Evolutionary conservation across 805 yeast genomes (phyloP).

Genomic region (Groenewaldozyma salmanticensis): DNA sequence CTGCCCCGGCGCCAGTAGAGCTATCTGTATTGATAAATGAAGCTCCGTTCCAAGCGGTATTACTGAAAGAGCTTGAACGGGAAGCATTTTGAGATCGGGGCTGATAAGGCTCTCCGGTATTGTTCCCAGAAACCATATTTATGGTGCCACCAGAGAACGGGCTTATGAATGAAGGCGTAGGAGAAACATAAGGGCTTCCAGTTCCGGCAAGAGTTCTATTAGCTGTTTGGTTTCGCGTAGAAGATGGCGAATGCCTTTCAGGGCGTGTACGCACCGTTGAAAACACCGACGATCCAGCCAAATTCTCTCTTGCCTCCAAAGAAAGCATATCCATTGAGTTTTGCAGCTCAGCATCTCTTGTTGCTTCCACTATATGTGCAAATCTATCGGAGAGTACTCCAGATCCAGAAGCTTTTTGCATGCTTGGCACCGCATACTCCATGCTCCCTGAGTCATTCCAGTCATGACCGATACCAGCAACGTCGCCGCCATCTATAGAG

Average conservation of each 20-base stretch:
- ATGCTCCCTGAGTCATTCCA: too few relatives aligned
- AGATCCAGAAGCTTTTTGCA: too few relatives aligned
- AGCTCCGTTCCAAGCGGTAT: conserved; percentile 12
- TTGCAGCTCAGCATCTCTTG: conserved; percentile 24
- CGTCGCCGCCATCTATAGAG: too few relatives aligned
- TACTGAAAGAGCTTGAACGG: conserved; percentile 14
- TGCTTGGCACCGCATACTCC: too few relatives aligned
- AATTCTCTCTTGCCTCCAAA: too few relatives aligned
- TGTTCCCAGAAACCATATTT: not conserved
- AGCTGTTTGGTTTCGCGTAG: too few relatives aligned
- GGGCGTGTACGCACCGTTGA: too few relatives aligned
- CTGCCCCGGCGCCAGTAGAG: not conserved
- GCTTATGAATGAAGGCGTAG: conserved; percentile 9
- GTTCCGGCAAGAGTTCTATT: not conserved
- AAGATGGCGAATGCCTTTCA: too few relatives aligned
- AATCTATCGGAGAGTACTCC: conserved; percentile 12
- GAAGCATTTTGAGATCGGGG: conserved; percentile 6
- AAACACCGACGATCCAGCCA: too few relatives aligned
- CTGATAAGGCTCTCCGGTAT: not conserved
- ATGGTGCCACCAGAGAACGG: conserved; percentile 1
- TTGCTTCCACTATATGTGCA: conserved; percentile 22
- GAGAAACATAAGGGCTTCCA: conserved; percentile 10
- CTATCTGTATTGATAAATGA: too few relatives aligned
- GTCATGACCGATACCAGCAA: too few relatives aligned
- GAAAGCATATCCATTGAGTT: conserved; percentile 10